Conservation (phyloP, 2,329 filamentous ascomycete genomes). For the Aspergillus versicolor region DNA sequence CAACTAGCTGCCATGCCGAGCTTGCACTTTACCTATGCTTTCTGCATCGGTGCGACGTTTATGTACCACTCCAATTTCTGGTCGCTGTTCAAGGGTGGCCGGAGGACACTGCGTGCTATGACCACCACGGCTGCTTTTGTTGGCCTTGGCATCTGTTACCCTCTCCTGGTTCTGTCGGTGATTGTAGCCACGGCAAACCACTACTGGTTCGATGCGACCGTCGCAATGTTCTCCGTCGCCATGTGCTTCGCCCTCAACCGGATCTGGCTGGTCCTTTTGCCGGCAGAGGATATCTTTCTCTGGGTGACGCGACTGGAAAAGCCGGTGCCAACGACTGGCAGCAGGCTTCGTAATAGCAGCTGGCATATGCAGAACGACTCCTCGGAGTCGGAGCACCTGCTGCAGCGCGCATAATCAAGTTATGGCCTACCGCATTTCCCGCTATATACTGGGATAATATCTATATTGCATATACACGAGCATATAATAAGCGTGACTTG, state of each 20-base stretch:
- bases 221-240: slow-evolving; percentile 50
- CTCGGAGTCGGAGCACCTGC: slow-evolving; percentile 1
- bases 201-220: slow-evolving; percentile 56
- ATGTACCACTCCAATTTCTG: slow-evolving; percentile 52
- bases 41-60: slow-evolving; percentile 55
- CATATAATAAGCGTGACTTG: too few relatives aligned
- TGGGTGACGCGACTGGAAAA: slow-evolving; percentile 53
- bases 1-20: slow-evolving; percentile 60
- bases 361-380: neutral
- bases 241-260: slow-evolving; percentile 51
- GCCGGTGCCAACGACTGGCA: slow-evolving; percentile 53
- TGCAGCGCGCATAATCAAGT: slow-evolving; percentile 2
- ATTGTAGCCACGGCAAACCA: slow-evolving; percentile 62
- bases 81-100: slow-evolving; percentile 44
- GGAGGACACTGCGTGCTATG: slow-evolving; percentile 41
- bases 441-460: neutral
- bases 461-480: neutral
- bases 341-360: neutral
- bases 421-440: too few relatives aligned
- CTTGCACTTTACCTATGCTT: slow-evolving; percentile 58
- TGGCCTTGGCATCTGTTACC: slow-evolving; percentile 50
- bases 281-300: slow-evolving; percentile 51
- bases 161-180: slow-evolving; percentile 49
- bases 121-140: slow-evolving; percentile 47
- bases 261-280: slow-evolving; percentile 52